These are phyloP conservation scores for Daldinia childiae DNA, from an alignment of 495 filamentous ascomycete genomes.

Conservation along the genomic window DNA sequence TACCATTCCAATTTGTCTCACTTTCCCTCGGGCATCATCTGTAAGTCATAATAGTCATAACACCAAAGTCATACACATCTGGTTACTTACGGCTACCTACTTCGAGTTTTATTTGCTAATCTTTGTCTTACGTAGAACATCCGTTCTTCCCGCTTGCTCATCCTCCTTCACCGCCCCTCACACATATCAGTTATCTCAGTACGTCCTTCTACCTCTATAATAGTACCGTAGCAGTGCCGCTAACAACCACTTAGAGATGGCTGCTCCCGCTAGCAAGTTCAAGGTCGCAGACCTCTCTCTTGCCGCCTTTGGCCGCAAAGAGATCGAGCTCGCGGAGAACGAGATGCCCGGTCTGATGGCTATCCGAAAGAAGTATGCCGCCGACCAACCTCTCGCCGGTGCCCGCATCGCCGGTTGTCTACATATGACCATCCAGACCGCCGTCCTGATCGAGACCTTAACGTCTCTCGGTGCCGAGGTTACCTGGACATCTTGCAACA, in stretches of 20 bases:
- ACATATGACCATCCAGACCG: conserved; percentile 99
- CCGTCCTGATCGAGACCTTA: conserved; percentile 98
- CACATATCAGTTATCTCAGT: conserved; percentile 23
- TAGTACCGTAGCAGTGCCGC: neutral
- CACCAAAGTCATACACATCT: neutral
- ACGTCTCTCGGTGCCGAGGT: conserved; percentile 93
- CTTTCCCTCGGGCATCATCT: conserved; percentile 18
- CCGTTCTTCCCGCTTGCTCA: conserved; percentile 20
- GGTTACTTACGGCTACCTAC: neutral
- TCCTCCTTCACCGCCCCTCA: conserved; percentile 26
- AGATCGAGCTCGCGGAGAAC: conserved; percentile 98
- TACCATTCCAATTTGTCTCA: conserved; percentile 13
- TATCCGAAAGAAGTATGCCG: conserved; percentile 88
- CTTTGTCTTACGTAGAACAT: conserved; percentile 10
- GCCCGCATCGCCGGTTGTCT: conserved; percentile 93
- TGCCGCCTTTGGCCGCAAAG: conserved; percentile 97
- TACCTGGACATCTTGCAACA: conserved; percentile 98
- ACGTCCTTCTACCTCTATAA: conserved; percentile 1
- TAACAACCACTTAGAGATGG: conserved; percentile 53
- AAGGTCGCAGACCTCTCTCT: conserved; percentile 99
- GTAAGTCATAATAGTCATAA: conserved; percentile 15
- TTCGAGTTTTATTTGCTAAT: conserved; percentile 18
- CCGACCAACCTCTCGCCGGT: conserved; percentile 92
- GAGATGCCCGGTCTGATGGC: conserved; percentile 98
- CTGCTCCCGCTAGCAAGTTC: conserved; percentile 89